Evolutionary conservation across 495 filamentous ascomycete species (phyloP), one percentile per base, ranked within the genome.

Genomic region (Penicillium crystallinum): DNA sequence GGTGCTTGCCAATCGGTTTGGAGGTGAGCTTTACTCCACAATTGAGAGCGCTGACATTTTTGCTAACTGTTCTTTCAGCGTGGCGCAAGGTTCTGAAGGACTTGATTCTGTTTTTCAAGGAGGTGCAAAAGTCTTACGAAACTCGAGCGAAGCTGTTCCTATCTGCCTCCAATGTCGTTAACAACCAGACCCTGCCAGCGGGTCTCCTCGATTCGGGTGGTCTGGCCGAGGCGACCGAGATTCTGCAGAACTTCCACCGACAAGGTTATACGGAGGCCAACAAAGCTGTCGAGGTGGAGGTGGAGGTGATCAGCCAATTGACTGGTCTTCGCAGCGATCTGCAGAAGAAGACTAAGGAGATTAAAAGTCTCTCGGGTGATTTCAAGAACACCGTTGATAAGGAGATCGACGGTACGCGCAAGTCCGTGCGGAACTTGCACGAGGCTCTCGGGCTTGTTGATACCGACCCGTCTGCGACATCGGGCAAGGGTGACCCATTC

Each of bases 11-110:
- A 89, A 86, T 57, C 83, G 93, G 47, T 98, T 98, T 67, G 86
- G 95, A 76, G 81, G 91, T 95, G 75, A 45, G 81, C 71, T 39
- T 17, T 19, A 53, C 46, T 34, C 35, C 36, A 14, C 22, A 29
- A 2, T 2, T 17, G 6, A 10, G 41, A 18, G 6, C 33, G 27
- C 38, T 14, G 4, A 12, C 9, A 30, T 14, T 39, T 52, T 57
- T 23, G 55, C 61, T 64, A 40, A 71, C 39, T 4, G 1, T 11
- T 46, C 27, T 42, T 12, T 37, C 55, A 96, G 93, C 89, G 45
- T 98, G 93, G 93, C 81, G 93, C 33, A 96, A 95, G 76, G 78
- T 96, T 11, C 79, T 98, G 27, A 98, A 98, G 67, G 91, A 96
- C 59, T 76, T 96, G 34, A 96, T 97, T 55, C 77, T 88, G 25